phyloP scores from a whole-genome alignment of 1,284 basidiomycete species.

The Limonomyces culmigenus region DNA sequence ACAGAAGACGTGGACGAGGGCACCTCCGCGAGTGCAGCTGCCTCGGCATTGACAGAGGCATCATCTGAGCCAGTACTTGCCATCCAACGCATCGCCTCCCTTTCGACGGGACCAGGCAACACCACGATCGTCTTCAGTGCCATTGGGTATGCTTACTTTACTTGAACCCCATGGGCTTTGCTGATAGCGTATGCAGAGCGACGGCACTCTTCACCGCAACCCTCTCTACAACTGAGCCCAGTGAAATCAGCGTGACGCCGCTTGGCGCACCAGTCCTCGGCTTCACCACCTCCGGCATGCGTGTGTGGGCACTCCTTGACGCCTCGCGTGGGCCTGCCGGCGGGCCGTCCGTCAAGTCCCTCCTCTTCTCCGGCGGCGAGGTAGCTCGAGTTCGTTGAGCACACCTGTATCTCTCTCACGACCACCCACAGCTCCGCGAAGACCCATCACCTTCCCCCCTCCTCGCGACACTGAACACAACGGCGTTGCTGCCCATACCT shows the following conservation, averaged over 20 bases:
- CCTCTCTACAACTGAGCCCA: not conserved
- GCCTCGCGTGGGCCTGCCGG: no score
- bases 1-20: slow-evolving; percentile 11
- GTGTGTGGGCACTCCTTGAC: not conserved
- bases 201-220: slow-evolving; percentile 40
- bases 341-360: no score
- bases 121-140: slow-evolving; percentile 43
- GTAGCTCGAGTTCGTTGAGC: no score
- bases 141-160: slow-evolving; percentile 35
- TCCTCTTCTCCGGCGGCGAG: no score
- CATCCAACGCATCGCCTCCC: slow-evolving; percentile 20
- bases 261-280: slow-evolving; percentile 3
- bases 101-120: slow-evolving; percentile 14
- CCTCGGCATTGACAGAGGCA: no score
- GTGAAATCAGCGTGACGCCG: slow-evolving; percentile 1
- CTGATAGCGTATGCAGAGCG: slow-evolving; percentile 22
- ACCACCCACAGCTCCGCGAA: no score
- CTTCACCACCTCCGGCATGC: slow-evolving; percentile 2
- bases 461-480: no score
- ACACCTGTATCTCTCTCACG: no score
- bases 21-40: no score
- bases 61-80: no score
- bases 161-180: not conserved
- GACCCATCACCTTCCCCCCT: no score
- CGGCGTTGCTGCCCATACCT: no score